Evolutionary conservation across 2,329 filamentous ascomycete species (phyloP), one percentile per base, ranked within the genome.

Genomic region (Hypoxylon sp.): DNA sequence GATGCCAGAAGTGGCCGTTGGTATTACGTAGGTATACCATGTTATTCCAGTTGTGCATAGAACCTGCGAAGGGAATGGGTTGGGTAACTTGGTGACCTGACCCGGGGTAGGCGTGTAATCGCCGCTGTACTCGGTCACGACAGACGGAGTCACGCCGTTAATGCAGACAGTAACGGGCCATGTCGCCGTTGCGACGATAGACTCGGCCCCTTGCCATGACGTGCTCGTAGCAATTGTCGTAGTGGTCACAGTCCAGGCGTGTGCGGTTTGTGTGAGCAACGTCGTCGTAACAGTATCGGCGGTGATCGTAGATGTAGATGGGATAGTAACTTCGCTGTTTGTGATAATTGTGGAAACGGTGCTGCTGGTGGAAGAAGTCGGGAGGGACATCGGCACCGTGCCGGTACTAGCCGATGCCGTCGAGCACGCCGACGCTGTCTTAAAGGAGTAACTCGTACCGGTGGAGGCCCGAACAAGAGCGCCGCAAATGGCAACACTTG

Each of bases 61-160:
- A 15, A 70, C 63, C 22, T 59, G 28, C 4, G 70, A 64, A 4
- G 61, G 56, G 39, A 71, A 72, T 2, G 67, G 56, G 22, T 54
- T 46, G 5, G 72, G 68, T 8, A 63, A 28, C 1, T 58, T 47
- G 2, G 71, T 72, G 20, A 64, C 60, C 43, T 74, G 72, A 6
- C 72, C 71, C 4, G 68, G 30, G 2, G 70, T 49, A 0, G 72
- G 70, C 1, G 56, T 59, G 59, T 73, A 74, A 20, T 20, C 65
- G 22, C 72, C 72, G 24, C 54, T 71, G 61, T 72, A 74, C 47
- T 68, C 53, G 3, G 71, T 74, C 39, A 71, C 70, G 15, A 68
- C 70, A 13, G 58, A 51, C 19, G 67, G 67, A 1, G 52, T 49
- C 2, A 68, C 57, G 26, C 48, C 64, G 50, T 71, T 70, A 19